Percentiles rank a stretch among this genome's conserved stretches.
phyloP scores from a whole-genome alignment of 305 asterid species.

The Fraxinus sp. region DNA sequence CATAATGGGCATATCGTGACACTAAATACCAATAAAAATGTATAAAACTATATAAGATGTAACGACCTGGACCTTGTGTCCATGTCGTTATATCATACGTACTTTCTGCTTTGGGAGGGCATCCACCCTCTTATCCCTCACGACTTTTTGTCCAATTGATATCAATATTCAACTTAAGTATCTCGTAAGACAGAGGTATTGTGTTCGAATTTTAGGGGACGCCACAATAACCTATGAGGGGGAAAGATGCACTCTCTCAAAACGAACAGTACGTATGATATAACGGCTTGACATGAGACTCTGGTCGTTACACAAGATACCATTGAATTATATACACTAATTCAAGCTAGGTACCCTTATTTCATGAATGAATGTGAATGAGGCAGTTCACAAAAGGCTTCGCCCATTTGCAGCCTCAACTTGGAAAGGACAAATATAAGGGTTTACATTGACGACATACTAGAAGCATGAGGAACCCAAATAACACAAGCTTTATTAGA shows the following conservation, averaged over 20 bases:
- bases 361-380: background rate
- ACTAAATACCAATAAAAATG: background rate
- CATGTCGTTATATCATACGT: background rate
- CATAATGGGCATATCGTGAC: background rate
- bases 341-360: background rate
- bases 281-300: background rate
- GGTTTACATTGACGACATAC: background rate
- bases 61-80: background rate
- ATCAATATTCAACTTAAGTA: background rate
- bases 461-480: background rate
- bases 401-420: background rate
- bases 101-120: background rate
- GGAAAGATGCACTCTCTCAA: background rate
- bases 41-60: background rate
- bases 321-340: background rate
- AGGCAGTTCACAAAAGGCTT: background rate
- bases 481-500: background rate
- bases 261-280: no score
- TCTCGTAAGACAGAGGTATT: no score
- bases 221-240: background rate
- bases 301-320: background rate
- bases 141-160: background rate
- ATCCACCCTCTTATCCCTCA: background rate
- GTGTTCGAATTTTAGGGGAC: background rate
- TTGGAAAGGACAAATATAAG: background rate